phyloP scores from a whole-genome alignment of 192 early-diverging fungal species.

The Entophlyctis helioformis region DNA sequence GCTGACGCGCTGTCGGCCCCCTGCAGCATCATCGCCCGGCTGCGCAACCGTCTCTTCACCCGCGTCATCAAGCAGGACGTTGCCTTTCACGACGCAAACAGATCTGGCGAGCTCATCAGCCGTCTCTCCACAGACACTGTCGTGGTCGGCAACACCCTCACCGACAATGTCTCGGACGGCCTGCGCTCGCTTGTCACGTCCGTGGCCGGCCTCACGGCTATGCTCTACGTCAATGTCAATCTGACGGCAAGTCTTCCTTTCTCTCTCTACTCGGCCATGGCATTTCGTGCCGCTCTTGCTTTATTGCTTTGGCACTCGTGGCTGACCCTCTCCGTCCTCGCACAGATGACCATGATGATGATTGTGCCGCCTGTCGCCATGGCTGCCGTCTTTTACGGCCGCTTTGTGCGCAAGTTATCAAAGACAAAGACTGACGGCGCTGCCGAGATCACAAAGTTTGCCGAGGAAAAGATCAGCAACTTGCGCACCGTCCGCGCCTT shows the following conservation, averaged over 20 bases:
- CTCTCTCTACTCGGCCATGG: not conserved
- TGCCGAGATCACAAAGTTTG: slow-evolving; percentile 52
- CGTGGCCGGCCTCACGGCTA: slow-evolving; percentile 47
- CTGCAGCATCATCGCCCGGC: slow-evolving; percentile 12
- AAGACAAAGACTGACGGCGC: slow-evolving; percentile 52
- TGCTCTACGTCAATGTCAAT: slow-evolving; percentile 39
- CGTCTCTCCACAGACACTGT: slow-evolving; percentile 66
- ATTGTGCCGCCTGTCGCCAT: slow-evolving; percentile 64
- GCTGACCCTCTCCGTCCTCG: not conserved
- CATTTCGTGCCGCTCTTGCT: too few relatives aligned
- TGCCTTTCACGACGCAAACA: slow-evolving; percentile 43
- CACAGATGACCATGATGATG: slow-evolving; percentile 46
- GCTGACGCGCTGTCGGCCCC: too few relatives aligned
- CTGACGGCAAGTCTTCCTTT: slow-evolving; percentile 5
- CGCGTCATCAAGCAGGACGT: slow-evolving; percentile 26
- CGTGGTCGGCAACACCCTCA: slow-evolving; percentile 62
- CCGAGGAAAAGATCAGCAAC: slow-evolving; percentile 47
- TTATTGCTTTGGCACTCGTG: too few relatives aligned
- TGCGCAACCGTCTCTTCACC: slow-evolving; percentile 16
- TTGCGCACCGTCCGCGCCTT: slow-evolving; percentile 31
- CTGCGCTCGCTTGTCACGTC: slow-evolving; percentile 48
- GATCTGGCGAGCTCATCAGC: slow-evolving; percentile 68
- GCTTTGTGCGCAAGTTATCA: slow-evolving; percentile 47
- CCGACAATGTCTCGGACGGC: slow-evolving; percentile 63
- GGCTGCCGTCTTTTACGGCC: slow-evolving; percentile 57